Evolutionary conservation across 1,284 basidiomycete species (phyloP).

Genomic region (Pseudozyma thailandica): DNA sequence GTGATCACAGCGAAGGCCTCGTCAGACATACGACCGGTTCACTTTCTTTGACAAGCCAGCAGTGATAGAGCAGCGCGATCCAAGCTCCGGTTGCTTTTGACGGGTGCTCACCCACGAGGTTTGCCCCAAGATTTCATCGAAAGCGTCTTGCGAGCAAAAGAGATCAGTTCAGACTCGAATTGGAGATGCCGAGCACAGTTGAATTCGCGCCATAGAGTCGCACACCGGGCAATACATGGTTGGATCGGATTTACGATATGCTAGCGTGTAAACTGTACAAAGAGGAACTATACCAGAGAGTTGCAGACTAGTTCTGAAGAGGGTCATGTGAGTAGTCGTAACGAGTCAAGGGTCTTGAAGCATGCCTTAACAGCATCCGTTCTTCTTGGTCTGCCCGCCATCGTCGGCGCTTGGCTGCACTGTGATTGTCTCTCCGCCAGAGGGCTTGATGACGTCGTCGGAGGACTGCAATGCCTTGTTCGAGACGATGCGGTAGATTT

Average conservation of each 20-base stretch:
- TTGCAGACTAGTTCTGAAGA: neutral
- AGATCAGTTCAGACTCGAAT: too few species aligned
- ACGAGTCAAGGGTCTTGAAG: constrained; percentile 10
- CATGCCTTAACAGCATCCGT: constrained; percentile 64
- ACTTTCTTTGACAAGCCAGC: too few species aligned
- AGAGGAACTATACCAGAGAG: constrained; percentile 1
- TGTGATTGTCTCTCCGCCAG: constrained; percentile 68
- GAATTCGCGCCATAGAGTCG: neutral
- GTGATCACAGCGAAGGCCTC: too few species aligned
- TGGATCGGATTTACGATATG: neutral
- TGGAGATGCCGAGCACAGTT: too few species aligned
- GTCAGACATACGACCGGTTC: too few species aligned
- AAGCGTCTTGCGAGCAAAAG: too few species aligned
- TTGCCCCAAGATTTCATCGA: too few species aligned
- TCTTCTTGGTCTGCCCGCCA: constrained; percentile 66
- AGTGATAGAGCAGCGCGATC: too few species aligned
- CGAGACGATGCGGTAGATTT: constrained; percentile 68
- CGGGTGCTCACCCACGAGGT: too few species aligned
- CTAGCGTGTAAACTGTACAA: constrained; percentile 15
- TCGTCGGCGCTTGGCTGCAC: constrained; percentile 67
- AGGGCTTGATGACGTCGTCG: constrained; percentile 67
- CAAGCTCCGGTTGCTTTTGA: too few species aligned
- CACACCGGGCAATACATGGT: neutral
- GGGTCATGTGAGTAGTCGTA: neutral
- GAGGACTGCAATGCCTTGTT: constrained; percentile 68